phyloP scores from a whole-genome alignment of 306 rosid species.

The Acacia melanoxylon region DNA sequence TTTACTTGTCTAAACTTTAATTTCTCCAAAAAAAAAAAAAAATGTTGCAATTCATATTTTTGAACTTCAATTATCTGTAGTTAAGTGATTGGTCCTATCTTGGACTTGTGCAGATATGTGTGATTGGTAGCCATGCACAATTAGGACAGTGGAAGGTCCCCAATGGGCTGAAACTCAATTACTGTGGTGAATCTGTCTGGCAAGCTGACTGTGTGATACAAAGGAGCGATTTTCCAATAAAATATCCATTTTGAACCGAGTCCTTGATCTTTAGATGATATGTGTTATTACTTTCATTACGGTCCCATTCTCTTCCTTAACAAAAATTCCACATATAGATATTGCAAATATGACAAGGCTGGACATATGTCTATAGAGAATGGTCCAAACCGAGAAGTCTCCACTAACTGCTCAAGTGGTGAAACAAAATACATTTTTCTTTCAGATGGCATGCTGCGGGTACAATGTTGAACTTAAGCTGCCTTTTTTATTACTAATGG shows the following conservation, averaged over 20 bases:
- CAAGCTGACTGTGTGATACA: constrained; percentile 72
- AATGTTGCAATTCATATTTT: constrained; percentile 15
- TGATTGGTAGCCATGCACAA: constrained; percentile 68
- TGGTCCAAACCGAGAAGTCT: constrained; percentile 71
- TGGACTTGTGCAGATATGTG: constrained; percentile 59
- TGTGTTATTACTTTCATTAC: constrained; percentile 23
- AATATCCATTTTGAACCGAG: constrained; percentile 64
- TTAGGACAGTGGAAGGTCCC: constrained; percentile 82
- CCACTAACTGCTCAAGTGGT: constrained; percentile 48
- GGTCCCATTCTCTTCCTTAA: constrained; percentile 54
- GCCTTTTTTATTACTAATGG: background rate
- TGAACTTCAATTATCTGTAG: constrained; percentile 3
- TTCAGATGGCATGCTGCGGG: constrained; percentile 93
- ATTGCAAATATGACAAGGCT: constrained; percentile 64
- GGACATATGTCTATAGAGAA: constrained; percentile 68
- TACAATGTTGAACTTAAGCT: constrained; percentile 37
- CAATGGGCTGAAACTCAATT: constrained; percentile 73
- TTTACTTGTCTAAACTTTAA: constrained; percentile 24
- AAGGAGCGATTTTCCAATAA: constrained; percentile 67
- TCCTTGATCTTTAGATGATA: constrained; percentile 21
- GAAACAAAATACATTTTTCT: constrained; percentile 63
- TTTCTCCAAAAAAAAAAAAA: constrained; percentile 11
- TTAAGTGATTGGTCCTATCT: constrained; percentile 19
- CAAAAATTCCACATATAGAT: constrained; percentile 67
- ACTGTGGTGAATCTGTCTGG: constrained; percentile 80